A percentile compares a stretch with the other conserved stretches of the same genome.
These are phyloP conservation scores for Wickerhamiella occidentalis DNA, from an alignment of 805 yeast species.

Conservation along the genomic window DNA sequence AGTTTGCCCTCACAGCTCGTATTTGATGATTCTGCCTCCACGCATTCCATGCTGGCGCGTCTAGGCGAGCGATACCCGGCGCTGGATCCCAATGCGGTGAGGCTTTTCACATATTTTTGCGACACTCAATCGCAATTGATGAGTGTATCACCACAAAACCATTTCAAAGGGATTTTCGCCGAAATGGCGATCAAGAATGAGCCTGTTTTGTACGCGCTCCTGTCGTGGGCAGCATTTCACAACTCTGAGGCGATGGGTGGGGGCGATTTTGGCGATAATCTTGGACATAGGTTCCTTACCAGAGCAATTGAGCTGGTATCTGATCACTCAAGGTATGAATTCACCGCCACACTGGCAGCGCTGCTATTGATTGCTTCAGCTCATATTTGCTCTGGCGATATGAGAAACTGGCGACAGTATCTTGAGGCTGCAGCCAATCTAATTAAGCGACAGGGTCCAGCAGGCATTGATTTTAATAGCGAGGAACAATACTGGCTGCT, in stretches of 20 bases:
- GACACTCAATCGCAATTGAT: conserved; percentile 37
- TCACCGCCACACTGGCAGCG: conserved; percentile 39
- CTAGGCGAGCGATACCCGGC: conserved; percentile 15
- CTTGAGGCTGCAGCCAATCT: conserved; percentile 54
- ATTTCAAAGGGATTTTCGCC: conserved; percentile 40
- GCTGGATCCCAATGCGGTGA: conserved; percentile 35
- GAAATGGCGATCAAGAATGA: conserved; percentile 41
- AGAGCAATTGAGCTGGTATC: conserved; percentile 20
- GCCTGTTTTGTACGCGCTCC: conserved; percentile 39
- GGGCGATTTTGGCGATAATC: conserved; percentile 24
- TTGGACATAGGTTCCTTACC: conserved; percentile 21
- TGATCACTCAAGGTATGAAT: conserved; percentile 23
- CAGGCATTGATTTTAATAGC: conserved; percentile 37
- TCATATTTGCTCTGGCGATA: conserved; percentile 74
- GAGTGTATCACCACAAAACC: conserved; percentile 41
- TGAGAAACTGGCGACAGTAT: conserved; percentile 58
- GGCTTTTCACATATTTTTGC: conserved; percentile 40
- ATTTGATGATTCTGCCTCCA: background rate
- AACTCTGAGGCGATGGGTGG: conserved; percentile 18
- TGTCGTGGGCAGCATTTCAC: conserved; percentile 45
- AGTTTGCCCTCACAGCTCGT: background rate
- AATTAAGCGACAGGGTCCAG: conserved; percentile 50
- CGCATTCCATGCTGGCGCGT: conserved; percentile 1
- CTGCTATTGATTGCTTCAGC: conserved; percentile 62
- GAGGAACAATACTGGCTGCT: conserved; percentile 59